These are phyloP conservation scores for Colletotrichum sp. DNA, from an alignment of 2,329 filamentous ascomycete species.

Conservation along the genomic window DNA sequence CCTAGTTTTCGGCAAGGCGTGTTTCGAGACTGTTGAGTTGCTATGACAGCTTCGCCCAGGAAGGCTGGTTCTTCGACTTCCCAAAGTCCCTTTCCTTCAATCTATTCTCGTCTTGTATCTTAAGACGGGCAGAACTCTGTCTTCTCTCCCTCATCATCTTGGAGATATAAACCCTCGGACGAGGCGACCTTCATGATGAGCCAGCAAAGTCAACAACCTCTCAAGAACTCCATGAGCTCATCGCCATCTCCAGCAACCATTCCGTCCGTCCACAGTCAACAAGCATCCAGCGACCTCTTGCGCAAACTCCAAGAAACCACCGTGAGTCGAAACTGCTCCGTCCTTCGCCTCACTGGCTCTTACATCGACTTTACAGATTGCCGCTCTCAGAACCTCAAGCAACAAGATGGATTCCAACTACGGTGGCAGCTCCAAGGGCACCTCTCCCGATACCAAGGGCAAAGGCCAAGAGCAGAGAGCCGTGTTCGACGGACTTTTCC, in stretches of 20 bases:
- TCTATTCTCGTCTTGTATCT: neutral
- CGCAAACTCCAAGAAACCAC: constrained; percentile 19
- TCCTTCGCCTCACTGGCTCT: neutral
- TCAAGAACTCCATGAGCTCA: neutral
- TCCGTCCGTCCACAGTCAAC: neutral
- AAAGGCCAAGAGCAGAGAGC: constrained; percentile 4
- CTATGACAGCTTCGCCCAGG: neutral
- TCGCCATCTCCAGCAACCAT: neutral
- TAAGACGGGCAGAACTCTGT: neutral
- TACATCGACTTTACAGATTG: neutral
- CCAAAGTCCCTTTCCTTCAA: constrained; percentile 15
- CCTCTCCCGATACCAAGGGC: constrained; percentile 15
- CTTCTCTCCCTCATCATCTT: neutral
- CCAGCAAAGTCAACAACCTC: neutral
- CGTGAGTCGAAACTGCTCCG: neutral
- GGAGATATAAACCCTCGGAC: constrained; percentile 11
- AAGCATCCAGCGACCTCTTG: constrained; percentile 5
- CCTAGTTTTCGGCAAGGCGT: neutral
- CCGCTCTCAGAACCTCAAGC: constrained; percentile 1
- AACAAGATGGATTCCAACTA: constrained; percentile 12
- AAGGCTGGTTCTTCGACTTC: neutral
- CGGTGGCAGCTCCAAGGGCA: constrained; percentile 20
- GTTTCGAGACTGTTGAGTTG: neutral
- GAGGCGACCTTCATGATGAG: constrained; percentile 12
- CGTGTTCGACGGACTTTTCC: constrained; percentile 26